Evolutionary conservation across 2,329 filamentous ascomycete species (phyloP).

Genomic region (Magnaporthiopsis rhizophila): DNA sequence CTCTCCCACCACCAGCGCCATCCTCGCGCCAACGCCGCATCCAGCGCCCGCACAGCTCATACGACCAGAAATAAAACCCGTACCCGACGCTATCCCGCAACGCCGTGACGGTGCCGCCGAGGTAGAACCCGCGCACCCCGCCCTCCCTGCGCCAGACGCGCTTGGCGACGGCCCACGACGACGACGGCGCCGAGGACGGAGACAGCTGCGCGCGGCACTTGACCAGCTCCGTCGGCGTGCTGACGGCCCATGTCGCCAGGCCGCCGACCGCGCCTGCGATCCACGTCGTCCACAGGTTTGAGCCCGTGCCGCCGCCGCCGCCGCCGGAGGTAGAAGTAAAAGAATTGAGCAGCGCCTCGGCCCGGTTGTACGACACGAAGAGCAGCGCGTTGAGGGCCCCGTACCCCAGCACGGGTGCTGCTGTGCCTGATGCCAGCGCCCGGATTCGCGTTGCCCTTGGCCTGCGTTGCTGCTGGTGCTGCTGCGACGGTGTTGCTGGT

Average conservation of each 20-base stretch:
- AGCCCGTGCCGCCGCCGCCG: conserved; percentile 18
- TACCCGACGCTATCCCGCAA: conserved; percentile 86
- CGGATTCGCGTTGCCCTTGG: conserved; percentile 7
- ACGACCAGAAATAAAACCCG: conserved; percentile 95
- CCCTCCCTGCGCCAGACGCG: conserved; percentile 46
- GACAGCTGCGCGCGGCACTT: conserved; percentile 78
- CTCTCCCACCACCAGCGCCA: background rate
- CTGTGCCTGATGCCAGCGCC: conserved; percentile 54
- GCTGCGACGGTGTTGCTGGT: conserved; percentile 7
- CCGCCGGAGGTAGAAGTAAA: conserved; percentile 1
- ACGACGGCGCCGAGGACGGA: conserved; percentile 26
- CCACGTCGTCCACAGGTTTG: conserved; percentile 62
- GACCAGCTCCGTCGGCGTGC: conserved; percentile 80
- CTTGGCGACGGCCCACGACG: conserved; percentile 56
- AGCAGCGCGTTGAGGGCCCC: conserved; percentile 85
- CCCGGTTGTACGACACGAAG: conserved; percentile 84
- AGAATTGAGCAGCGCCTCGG: conserved; percentile 52
- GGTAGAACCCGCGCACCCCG: conserved; percentile 64
- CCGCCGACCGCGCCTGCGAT: conserved; percentile 74
- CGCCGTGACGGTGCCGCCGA: conserved; percentile 73
- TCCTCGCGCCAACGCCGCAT: conserved; percentile 26
- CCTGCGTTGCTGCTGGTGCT: conserved; percentile 14
- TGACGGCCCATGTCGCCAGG: conserved; percentile 76
- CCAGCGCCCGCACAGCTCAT: conserved; percentile 63
- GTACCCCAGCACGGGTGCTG: conserved; percentile 82